Evolutionary conservation across 306 rosid species (phyloP), one percentile per base, ranked within the genome.

Genomic region (Glycine soja): DNA sequence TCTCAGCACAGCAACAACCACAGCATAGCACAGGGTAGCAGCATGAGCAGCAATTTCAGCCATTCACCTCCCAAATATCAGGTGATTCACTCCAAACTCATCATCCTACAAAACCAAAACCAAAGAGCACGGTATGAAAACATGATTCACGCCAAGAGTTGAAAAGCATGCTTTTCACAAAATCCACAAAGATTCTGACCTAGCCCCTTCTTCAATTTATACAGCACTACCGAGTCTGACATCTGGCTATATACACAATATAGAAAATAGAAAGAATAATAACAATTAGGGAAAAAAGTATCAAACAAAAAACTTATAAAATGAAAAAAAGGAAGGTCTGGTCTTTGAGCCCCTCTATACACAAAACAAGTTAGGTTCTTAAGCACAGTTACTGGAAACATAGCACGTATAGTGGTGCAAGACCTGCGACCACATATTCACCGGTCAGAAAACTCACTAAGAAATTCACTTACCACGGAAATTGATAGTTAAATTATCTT

Each of bases 371-470:
- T 76, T 84, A 88, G 87, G 92, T 86, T 85, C 88, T 87, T 84
- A 83, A 88, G 91, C 94, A 85, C 80, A 89, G 88, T 87, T 81
- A 87, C 97, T 88, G 92, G 89, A 87, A 89, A 86, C 85, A 90
- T 88, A 88, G 86, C 97, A 84, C 90, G 87, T 87, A 90, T 80
- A 77, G 95, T 88, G 92, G 99, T 83, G 94, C 95, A 91, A 85
- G 86, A 92, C 96, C 97, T 93, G 97, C 97, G 89, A 89, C 97
- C 97, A 91, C 94, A 91, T 85, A 81, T 89, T 89, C 93, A 90
- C 84, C 80, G 64, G 88, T 93, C 85, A 92, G 93, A 85, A 89
- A 82, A 83, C 76, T 74, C 86, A 81, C 88, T 83, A 86, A 72
- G 81, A 78, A 74, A 86, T 82, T 88, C 73, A 84, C 89, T 81